A percentile compares a stretch with the other conserved stretches of the same genome.
Evolutionary conservation across 2,329 filamentous ascomycete species (phyloP).

Genomic region (Fusarium sambucinum): DNA sequence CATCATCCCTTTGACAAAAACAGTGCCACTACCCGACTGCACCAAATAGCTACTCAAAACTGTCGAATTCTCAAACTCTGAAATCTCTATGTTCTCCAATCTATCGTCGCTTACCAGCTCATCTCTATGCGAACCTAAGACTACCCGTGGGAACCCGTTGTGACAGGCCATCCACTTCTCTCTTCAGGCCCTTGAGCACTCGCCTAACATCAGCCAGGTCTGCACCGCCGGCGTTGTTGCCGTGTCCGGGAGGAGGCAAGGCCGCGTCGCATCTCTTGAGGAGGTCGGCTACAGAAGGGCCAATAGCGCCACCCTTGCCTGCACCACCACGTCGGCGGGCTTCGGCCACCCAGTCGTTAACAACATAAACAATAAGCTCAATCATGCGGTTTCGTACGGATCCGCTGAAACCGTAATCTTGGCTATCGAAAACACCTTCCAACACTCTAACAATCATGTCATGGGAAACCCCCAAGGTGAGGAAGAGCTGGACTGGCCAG

Average conservation of each 20-base stretch:
- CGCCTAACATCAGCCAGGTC: conserved; percentile 60
- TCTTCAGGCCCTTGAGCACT: conserved; percentile 57
- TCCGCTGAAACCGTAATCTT: conserved; percentile 70
- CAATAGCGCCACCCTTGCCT: conserved; percentile 56
- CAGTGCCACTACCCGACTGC: conserved; percentile 32
- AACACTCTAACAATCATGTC: conserved; percentile 68
- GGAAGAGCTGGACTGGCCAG: conserved; percentile 69
- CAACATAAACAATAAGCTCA: conserved; percentile 65
- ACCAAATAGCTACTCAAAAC: conserved; percentile 36
- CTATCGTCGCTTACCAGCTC: conserved; percentile 6
- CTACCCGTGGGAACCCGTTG: conserved; percentile 58
- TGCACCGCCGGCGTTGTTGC: conserved; percentile 59
- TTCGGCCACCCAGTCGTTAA: conserved; percentile 64
- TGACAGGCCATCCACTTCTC: conserved; percentile 59
- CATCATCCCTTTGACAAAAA: conserved; percentile 46
- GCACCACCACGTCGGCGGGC: conserved; percentile 61
- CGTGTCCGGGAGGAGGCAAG: conserved; percentile 55
- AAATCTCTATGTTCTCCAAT: conserved; percentile 15
- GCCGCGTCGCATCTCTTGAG: conserved; percentile 63
- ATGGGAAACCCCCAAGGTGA: conserved; percentile 67
- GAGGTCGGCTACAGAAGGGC: conserved; percentile 62
- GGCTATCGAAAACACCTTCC: conserved; percentile 68
- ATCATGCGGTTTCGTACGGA: conserved; percentile 63
- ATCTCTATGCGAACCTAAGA: conserved; percentile 59
- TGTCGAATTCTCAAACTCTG: conserved; percentile 18